Evolutionary conservation across 1,139 yeast genomes (phyloP), one percentile per base, ranked within the genome.

Genomic region (Meyerozyma sp.): DNA sequence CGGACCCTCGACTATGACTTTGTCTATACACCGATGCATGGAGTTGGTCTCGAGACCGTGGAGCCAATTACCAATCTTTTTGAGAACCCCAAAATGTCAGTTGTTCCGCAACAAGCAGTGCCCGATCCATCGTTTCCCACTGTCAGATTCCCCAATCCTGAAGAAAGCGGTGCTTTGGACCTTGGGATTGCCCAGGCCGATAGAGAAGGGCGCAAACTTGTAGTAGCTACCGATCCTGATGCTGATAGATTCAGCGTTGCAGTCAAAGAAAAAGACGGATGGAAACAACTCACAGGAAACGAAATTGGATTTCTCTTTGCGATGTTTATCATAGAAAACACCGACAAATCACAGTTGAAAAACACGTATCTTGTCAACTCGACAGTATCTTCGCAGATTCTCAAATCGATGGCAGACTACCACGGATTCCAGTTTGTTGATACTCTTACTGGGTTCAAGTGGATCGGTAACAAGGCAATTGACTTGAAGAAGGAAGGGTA

Each of bases 21-120:
- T 52, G 87, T 89, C 2, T 93, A 91, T 57, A 91, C 98, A 0
- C 95, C 98, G 13, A 82, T 93, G 83, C 98, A 93, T 62, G 98
- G 98, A 2, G 95, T 91, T 10, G 98, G 98, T 0, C 65, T 73
- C 36, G 79, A 77, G 44, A 70, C 77, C 38, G 73, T 75, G 28
- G 55, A 58, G 8, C 52, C 61, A 35, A 59, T 69, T 1, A 63
- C 68, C 57, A 60, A 35, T 41, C 61, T 62, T 35, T 59, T 80
- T 28, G 63, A 68, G 3, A 68, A 69, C 5, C 46, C 39, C 10
- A 18, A 52, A 9, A 55, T 68, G 46, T 45, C 55, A 2, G 54
- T 57, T 3, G 91, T 84, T 0, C 51, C 58, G 2, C 79, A 79
- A 51, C 98, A 93, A 59, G 71, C 73, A 4, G 29, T 50, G 0